These are phyloP conservation scores for Drechslera avenae DNA, from an alignment of 2,329 filamentous ascomycete species.

Conservation along the genomic window DNA sequence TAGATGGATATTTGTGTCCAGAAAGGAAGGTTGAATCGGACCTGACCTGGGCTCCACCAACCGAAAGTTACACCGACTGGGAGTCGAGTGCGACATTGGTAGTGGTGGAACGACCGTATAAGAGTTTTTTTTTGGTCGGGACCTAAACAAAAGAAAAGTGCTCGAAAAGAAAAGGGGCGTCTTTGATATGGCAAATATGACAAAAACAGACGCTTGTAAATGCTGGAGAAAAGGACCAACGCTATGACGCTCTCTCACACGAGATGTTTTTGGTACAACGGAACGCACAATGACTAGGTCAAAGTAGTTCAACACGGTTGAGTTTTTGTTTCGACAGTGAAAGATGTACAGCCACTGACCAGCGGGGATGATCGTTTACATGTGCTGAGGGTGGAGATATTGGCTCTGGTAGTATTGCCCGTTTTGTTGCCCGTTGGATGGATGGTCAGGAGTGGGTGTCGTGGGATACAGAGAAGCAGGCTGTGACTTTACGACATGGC, in stretches of 20 bases:
- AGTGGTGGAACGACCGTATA: constrained; percentile 23
- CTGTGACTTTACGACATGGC: constrained; percentile 38
- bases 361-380: constrained; percentile 29
- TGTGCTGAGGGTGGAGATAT: constrained; percentile 46
- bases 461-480: constrained; percentile 39
- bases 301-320: constrained; percentile 17
- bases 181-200: constrained; percentile 42
- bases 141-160: constrained; percentile 42
- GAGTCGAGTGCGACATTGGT: constrained; percentile 10
- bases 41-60: constrained; percentile 23
- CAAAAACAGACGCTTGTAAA: constrained; percentile 46
- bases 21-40: constrained; percentile 21
- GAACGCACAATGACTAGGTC: constrained; percentile 19
- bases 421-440: constrained; percentile 38
- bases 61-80: constrained; percentile 11
- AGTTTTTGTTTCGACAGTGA: constrained; percentile 24
- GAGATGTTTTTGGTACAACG: constrained; percentile 46
- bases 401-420: constrained; percentile 3
- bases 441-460: constrained; percentile 46
- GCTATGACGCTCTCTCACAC: constrained; percentile 50
- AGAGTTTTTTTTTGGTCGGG: constrained; percentile 30
- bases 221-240: constrained; percentile 43
- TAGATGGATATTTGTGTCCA: constrained; percentile 40
- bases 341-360: constrained; percentile 19
- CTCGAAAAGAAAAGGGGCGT: constrained; percentile 36